These are phyloP conservation scores for Lactarius sp. DNA, from an alignment of 768 basidiomycete genomes.

Conservation along the genomic window DNA sequence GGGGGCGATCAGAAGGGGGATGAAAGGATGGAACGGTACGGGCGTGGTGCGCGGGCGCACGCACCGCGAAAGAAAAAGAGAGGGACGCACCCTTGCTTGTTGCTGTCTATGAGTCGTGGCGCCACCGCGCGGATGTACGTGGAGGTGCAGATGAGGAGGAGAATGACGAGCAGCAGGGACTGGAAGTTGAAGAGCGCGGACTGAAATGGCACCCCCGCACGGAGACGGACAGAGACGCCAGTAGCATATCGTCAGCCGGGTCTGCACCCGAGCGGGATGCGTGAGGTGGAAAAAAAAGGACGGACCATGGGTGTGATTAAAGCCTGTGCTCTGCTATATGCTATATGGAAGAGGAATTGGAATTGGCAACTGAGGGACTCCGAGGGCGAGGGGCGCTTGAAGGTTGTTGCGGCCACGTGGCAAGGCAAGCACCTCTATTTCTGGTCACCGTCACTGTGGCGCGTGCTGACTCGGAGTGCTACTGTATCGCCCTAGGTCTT, in stretches of 20 bases:
- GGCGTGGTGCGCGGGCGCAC: neutral
- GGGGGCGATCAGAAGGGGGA: neutral
- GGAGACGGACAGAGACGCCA: too few relatives aligned
- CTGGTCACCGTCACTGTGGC: too few relatives aligned
- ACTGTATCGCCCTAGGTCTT: too few relatives aligned
- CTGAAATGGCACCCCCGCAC: slow-evolving; percentile 32
- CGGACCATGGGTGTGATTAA: neutral
- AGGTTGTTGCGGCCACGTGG: too few relatives aligned
- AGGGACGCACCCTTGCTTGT: slow-evolving; percentile 80
- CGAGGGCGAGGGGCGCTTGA: too few relatives aligned
- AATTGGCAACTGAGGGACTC: too few relatives aligned
- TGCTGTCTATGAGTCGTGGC: slow-evolving; percentile 86
- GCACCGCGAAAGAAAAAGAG: neutral
- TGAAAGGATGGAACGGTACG: neutral
- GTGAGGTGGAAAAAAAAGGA: neutral
- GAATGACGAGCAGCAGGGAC: slow-evolving; percentile 87
- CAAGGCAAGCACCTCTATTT: too few relatives aligned
- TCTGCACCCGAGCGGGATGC: neutral
- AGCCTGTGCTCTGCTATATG: too few relatives aligned
- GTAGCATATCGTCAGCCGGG: neutral
- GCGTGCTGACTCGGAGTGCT: too few relatives aligned
- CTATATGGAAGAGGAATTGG: too few relatives aligned
- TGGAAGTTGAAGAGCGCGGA: slow-evolving; percentile 99
- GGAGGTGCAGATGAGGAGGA: slow-evolving; percentile 94
- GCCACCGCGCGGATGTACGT: slow-evolving; percentile 90